Evolutionary conservation across 1,284 basidiomycete species (phyloP), one percentile per base, ranked within the genome.

Genomic region (Microbotryum intermedium): DNA sequence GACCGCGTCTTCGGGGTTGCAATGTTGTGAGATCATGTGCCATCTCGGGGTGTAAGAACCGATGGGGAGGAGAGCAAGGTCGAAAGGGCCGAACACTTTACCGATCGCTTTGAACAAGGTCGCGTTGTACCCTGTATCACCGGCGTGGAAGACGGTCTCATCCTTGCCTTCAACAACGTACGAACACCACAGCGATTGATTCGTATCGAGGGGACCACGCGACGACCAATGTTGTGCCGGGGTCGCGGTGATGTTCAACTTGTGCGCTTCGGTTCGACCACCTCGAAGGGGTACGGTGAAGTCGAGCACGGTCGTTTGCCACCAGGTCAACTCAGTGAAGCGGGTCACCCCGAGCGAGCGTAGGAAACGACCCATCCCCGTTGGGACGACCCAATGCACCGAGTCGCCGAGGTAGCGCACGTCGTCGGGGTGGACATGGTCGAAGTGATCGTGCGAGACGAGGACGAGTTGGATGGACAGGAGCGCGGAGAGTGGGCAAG

Each of bases 161-260:
- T 49, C n/a, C 18, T 26, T 26, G 6, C 67, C 63, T 42, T 75
- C 71, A 43, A 77, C 72, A 50, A 75, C 75, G 66, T 75, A 77
- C 1, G 72, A 74, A 7, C 72, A 68, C 76, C 78, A 79, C 16
- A 79, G 72, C 0, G 76, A 75, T 8, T 74, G 74, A 61, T 80
- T 79, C 34, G 76, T 77, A 62, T 78, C 78, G 2, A 75, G 64
- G 0, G 75, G 75, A 9, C 74, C 75, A 7, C 78, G 71, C 3
- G 76, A 78, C 3, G 76, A 76, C 79, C 78, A 79, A 68, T 79
- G 78, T 71, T 75, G 57, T 6, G 66, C 55, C 4, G 66, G 62
- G 21, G 57, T 58, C 20, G 60, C 57, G 10, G 55, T 18, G 10
- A 67, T 44, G 28, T 50, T 34, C 18, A 62, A 30, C 43, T 25